These are phyloP conservation scores for Alternaria sp. DNA, from an alignment of 2,329 filamentous ascomycete species.

Conservation along the genomic window DNA sequence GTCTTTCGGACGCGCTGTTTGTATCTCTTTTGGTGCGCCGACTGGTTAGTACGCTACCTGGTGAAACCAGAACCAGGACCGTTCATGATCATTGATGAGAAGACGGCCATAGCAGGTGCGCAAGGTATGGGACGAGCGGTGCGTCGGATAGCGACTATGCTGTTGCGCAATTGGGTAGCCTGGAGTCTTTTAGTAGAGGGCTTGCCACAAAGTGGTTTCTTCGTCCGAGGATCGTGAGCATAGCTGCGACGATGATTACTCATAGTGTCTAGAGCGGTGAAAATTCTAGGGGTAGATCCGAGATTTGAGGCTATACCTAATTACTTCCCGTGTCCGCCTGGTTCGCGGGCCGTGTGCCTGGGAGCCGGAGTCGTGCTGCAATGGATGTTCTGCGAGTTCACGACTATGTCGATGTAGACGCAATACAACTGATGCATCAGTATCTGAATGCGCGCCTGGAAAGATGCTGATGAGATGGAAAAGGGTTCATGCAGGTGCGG, in stretches of 20 bases:
- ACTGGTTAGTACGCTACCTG: conserved; percentile 18
- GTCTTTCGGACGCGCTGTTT: conserved; percentile 13
- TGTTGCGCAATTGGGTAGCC: conserved; percentile 23
- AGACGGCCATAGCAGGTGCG: background rate
- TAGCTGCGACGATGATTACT: background rate
- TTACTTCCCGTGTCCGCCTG: background rate
- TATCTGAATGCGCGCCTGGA: background rate
- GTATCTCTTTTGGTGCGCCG: conserved; percentile 22
- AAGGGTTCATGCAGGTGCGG: background rate
- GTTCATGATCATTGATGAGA: conserved; percentile 3
- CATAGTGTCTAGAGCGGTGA: background rate
- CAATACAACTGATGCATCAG: background rate
- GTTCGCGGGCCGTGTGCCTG: background rate
- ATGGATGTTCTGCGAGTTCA: background rate
- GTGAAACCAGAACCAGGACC: background rate
- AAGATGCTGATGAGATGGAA: background rate
- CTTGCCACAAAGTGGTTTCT: conserved; percentile 11
- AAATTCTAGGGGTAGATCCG: background rate
- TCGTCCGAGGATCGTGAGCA: background rate
- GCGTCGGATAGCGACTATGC: background rate
- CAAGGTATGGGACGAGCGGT: background rate
- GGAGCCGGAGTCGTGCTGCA: background rate
- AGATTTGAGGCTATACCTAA: background rate
- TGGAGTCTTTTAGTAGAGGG: conserved; percentile 21
- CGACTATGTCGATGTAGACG: too few relatives aligned